Percentiles rank a stretch among this genome's conserved stretches.
phyloP scores from a whole-genome alignment of 1,284 basidiomycete genomes.

The Fomitiporia mediterranea region DNA sequence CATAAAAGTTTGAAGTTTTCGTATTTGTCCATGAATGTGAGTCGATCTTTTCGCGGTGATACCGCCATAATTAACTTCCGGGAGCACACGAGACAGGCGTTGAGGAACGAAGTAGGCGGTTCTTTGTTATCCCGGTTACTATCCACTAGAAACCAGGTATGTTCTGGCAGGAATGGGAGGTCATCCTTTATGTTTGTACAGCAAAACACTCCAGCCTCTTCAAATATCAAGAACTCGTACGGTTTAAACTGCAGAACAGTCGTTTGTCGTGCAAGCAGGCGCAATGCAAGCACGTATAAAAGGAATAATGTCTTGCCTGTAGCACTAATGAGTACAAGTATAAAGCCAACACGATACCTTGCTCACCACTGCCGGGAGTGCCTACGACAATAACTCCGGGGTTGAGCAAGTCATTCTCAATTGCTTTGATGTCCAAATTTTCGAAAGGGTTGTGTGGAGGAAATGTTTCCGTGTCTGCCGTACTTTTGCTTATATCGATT shows the following conservation, averaged over 20 bases:
- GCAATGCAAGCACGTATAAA: neutral
- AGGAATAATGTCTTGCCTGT: neutral
- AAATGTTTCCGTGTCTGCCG: neutral
- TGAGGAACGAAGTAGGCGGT: neutral
- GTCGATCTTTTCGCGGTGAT: neutral
- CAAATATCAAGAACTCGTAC: neutral
- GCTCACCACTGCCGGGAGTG: neutral
- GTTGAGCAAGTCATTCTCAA: neutral
- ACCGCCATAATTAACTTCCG: neutral
- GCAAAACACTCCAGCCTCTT: neutral
- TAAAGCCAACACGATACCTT: neutral
- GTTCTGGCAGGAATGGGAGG: neutral
- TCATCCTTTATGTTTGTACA: neutral
- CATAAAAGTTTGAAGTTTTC: neutral
- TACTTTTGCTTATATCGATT: neutral
- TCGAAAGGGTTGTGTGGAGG: slow-evolving; percentile 4
- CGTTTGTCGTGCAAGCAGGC: slow-evolving; percentile 1
- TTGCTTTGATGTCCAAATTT: neutral
- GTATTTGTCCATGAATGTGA: neutral
- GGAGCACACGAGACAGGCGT: neutral
- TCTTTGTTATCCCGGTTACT: neutral
- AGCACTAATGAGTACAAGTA: neutral
- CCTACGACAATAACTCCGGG: neutral
- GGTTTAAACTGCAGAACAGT: neutral
- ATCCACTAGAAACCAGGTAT: slow-evolving; percentile 1